Base-by-base conservation (phyloP, 192 early-diverging fungal genomes). In the Backusella sp. region DNA sequence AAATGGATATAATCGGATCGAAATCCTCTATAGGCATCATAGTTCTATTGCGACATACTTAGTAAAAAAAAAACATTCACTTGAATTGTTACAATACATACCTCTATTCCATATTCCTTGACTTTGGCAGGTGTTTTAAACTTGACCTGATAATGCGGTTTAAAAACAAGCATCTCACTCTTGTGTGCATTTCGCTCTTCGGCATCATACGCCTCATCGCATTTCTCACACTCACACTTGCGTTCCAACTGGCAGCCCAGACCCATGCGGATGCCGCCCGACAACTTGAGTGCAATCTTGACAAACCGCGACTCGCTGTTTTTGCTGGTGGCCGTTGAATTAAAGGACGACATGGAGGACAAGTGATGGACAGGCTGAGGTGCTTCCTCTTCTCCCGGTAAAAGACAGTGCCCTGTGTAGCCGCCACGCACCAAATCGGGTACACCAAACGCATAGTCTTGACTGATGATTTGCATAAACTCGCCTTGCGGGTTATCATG, bases 1-100 rank as follows among this genome's bases (percentile, higher is more conserved):
- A 84, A 73, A 70, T 86, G 85, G 49, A 86, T 80, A 74, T 74
- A 79, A 72, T 86, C 70, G 5, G 85, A 86, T 52, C 85, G 80
- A 46, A 86, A 86, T 37, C 83, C 83, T 21, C 72, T 73, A 72
- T 73, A 86, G 1, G 85, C 81, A 78, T 86, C 85, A 53, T 86
- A 82, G 19, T 70, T 66, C 80, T 83, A 74, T 34, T 4, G 17
- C 5, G 12, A 74, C 0, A 66, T 53, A 30, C 49, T 17, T 28
- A 28, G 28, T n/a, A n/a, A n/a, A n/a, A n/a, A n/a, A n/a, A n/a
- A n/a, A n/a, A n/a, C n/a, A n/a, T n/a, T n/a, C n/a, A n/a, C n/a
- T n/a, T n/a, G n/a, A n/a, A n/a, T n/a, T n/a, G n/a, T n/a, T n/a
- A n/a, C n/a, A n/a, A n/a, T n/a, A n/a, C n/a, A 12, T 21, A 83